phyloP scores from a whole-genome alignment of 129 eudicot genomes.

The Flaveria sonorensis region DNA sequence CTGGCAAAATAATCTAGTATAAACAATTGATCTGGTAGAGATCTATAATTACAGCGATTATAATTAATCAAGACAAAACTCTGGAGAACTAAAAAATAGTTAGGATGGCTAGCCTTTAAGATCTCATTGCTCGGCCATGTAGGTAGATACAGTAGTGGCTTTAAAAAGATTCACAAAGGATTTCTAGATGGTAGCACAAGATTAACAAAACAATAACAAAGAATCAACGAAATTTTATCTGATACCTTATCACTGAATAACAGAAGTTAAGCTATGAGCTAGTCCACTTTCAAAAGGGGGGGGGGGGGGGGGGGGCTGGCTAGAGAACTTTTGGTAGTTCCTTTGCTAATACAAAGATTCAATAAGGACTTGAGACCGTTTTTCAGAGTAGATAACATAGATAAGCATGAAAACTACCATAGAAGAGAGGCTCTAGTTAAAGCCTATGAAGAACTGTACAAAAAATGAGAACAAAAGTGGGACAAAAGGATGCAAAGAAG shows the following conservation, averaged over 20 bases:
- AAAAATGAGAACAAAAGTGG: not conserved
- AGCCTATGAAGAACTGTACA: not conserved
- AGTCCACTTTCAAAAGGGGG: not conserved
- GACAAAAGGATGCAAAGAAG: not conserved
- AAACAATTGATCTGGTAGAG: not conserved
- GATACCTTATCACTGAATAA: slow-evolving; percentile 3
- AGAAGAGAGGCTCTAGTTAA: not conserved
- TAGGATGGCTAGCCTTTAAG: not conserved
- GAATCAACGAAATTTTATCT: not conserved
- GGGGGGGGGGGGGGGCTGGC: not conserved
- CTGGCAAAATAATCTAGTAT: not conserved
- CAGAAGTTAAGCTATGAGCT: not conserved
- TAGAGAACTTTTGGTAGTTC: not conserved
- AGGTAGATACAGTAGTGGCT: not conserved
- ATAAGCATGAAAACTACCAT: not conserved
- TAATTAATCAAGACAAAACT: not conserved
- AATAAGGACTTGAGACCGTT: not conserved
- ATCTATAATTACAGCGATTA: not conserved
- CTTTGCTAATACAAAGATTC: not conserved
- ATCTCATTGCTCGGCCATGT: not conserved
- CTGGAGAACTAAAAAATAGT: not conserved
- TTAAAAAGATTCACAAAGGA: not conserved
- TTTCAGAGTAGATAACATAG: not conserved
- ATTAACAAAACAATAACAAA: not conserved
- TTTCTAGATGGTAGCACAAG: not conserved